Evolutionary conservation across 306 rosid genomes (phyloP).

Genomic region (Fagus crenata): DNA sequence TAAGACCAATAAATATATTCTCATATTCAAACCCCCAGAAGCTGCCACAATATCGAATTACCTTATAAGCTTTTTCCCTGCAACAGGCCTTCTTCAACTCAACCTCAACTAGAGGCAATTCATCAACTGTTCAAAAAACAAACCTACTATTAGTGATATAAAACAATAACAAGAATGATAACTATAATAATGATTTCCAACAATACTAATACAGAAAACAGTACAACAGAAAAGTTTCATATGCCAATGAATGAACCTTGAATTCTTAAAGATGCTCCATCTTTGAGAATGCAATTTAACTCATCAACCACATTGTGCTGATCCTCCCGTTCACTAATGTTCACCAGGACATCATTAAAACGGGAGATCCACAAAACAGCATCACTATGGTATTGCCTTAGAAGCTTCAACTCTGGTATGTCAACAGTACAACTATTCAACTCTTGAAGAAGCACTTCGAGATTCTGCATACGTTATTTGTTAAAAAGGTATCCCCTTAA

Average conservation of each 20-base stretch:
- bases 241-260: conserved; percentile 54
- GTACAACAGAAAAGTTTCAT: conserved; percentile 7
- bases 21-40: background rate
- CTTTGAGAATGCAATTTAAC: conserved; percentile 52
- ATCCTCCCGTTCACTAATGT: conserved; percentile 53
- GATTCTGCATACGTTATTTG: conserved; percentile 54
- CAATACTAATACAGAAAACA: conserved; percentile 13
- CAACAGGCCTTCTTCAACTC: conserved; percentile 87
- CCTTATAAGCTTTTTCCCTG: conserved; percentile 70
- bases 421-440: conserved; percentile 55
- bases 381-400: conserved; percentile 62
- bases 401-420: conserved; percentile 74
- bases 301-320: conserved; percentile 58
- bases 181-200: conserved; percentile 25
- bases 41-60: conserved; percentile 21
- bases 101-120: conserved; percentile 63
- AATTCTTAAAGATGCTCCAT: conserved; percentile 74
- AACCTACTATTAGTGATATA: conserved; percentile 27
- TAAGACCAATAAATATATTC: too few species aligned
- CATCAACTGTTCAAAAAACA: conserved; percentile 68
- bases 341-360: conserved; percentile 49
- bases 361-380: conserved; percentile 66
- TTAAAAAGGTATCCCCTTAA: conserved; percentile 27
- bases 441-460: conserved; percentile 64
- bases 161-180: conserved; percentile 25